phyloP scores from a whole-genome alignment of 192 early-diverging fungal genomes.

The Backusella circina region DNA sequence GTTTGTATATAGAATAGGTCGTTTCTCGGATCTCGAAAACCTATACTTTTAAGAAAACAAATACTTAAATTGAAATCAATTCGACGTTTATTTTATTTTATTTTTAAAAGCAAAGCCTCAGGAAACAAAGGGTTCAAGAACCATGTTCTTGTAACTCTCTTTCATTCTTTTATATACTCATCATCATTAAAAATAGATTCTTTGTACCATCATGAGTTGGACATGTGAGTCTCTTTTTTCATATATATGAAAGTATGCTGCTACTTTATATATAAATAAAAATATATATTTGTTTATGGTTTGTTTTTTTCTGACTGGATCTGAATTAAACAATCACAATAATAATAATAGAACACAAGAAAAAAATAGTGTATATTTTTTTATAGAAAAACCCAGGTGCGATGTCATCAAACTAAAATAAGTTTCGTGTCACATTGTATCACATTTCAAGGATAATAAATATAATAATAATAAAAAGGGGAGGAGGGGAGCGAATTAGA shows the following conservation, averaged over 20 bases:
- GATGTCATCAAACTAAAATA: conserved; percentile 5
- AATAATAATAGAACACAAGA: conserved; percentile 5
- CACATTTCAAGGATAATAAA: neutral
- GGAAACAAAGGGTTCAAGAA: neutral
- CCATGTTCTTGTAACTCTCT: neutral
- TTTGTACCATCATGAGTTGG: neutral
- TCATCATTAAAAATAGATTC: neutral
- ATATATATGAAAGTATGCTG: neutral
- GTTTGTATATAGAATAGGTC: too few species aligned
- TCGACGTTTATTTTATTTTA: too few species aligned
- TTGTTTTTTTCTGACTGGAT: neutral
- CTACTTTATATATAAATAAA: neutral
- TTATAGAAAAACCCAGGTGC: conserved; percentile 1
- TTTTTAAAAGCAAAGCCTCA: too few species aligned
- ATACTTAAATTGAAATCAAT: too few species aligned
- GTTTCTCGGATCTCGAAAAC: too few species aligned
- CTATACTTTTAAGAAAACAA: neutral
- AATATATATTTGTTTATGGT: neutral
- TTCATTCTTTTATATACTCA: neutral
- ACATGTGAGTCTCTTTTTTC: neutral
- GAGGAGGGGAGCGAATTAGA: neutral
- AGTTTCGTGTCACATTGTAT: neutral
- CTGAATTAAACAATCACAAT: neutral
- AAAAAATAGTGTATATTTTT: conserved; percentile 5
- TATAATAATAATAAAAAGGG: neutral